phyloP scores from a whole-genome alignment of 2,329 filamentous ascomycete genomes.

The Colletotrichum paranaense region DNA sequence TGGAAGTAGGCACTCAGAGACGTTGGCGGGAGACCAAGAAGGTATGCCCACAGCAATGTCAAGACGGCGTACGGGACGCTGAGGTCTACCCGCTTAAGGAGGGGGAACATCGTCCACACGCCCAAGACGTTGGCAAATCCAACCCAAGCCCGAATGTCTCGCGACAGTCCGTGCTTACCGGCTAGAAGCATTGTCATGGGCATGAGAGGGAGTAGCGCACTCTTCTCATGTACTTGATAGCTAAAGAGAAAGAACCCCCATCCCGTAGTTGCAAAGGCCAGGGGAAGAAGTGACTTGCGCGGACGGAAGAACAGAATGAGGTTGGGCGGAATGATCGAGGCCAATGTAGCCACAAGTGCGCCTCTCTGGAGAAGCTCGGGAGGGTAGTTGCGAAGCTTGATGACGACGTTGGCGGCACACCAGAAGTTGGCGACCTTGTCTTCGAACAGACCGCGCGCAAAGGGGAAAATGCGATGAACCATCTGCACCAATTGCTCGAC shows the following conservation, averaged over 20 bases:
- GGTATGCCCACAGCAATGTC: constrained; percentile 88
- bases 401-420: constrained; percentile 89
- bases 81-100: constrained; percentile 87
- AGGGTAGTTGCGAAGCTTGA: constrained; percentile 86
- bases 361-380: constrained; percentile 77
- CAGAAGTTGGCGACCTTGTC: constrained; percentile 99
- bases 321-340: constrained; percentile 83
- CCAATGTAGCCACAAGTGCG: constrained; percentile 79
- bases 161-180: constrained; percentile 80
- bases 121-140: constrained; percentile 95
- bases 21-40: constrained; percentile 86
- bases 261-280: constrained; percentile 83
- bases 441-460: constrained; percentile 94
- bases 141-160: constrained; percentile 86
- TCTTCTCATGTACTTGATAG: constrained; percentile 99
- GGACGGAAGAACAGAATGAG: constrained; percentile 83
- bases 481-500: constrained; percentile 85
- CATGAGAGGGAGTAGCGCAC: constrained; percentile 88
- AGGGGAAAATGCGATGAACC: constrained; percentile 93
- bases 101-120: constrained; percentile 92
- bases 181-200: constrained; percentile 92
- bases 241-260: constrained; percentile 99
- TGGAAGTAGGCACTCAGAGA: constrained; percentile 76
- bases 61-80: constrained; percentile 86
- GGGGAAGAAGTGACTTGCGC: constrained; percentile 79